Percentiles rank a stretch among this genome's conserved stretches.
Conservation (phyloP, 208 protist species). For the Trypanosoma brucei region DNA sequence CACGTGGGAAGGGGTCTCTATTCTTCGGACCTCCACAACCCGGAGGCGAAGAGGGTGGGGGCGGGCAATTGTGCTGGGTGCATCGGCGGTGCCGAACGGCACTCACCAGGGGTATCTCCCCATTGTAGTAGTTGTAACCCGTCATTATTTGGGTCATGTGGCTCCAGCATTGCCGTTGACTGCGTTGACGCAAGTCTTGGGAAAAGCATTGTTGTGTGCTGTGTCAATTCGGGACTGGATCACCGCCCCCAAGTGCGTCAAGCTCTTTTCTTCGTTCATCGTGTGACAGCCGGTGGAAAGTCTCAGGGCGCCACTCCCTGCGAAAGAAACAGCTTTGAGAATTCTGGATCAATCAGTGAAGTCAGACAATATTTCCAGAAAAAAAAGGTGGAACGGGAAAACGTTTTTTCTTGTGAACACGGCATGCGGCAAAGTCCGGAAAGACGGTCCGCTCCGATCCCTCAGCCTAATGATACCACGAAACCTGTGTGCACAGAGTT, state of each 20-base stretch:
- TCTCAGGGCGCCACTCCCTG: background rate
- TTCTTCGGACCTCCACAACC: too few species aligned
- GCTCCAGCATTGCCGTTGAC: constrained; percentile 4
- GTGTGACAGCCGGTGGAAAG: constrained; percentile 9
- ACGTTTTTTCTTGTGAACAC: too few species aligned
- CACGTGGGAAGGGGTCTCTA: too few species aligned
- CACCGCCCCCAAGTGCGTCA: constrained; percentile 24
- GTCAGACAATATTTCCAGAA: too few species aligned
- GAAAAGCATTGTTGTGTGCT: constrained; percentile 19
- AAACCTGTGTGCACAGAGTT: too few species aligned
- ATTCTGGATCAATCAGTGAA: background rate
- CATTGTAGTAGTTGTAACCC: background rate
- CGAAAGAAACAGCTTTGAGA: background rate
- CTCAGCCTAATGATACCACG: too few species aligned
- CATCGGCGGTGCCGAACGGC: too few species aligned
- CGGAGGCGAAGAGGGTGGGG: background rate
- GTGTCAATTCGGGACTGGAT: constrained; percentile 30
- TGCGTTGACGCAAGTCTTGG: constrained; percentile 18
- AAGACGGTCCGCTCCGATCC: too few species aligned
- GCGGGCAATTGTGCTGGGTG: background rate
- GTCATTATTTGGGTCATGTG: background rate
- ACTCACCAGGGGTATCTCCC: background rate
- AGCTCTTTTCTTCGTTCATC: constrained; percentile 26
- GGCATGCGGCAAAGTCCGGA: too few species aligned
- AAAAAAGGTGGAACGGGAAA: too few species aligned